A percentile compares a stretch with the other conserved stretches of the same genome.
phyloP scores from a whole-genome alignment of 164 flowering plant species.

The Aristolochia fimbriata region DNA sequence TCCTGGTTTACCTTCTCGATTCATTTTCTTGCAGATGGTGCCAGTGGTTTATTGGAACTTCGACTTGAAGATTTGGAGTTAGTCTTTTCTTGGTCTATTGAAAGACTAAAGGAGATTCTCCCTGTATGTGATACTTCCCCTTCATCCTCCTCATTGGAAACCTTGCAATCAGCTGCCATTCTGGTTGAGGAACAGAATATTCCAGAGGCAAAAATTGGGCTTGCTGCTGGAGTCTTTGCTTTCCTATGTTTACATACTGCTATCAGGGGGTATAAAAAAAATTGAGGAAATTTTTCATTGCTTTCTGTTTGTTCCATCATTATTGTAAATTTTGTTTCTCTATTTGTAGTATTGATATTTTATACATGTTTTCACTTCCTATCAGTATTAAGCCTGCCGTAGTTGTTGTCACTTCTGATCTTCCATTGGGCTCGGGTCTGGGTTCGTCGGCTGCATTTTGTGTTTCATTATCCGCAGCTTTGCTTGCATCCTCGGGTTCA shows the following conservation, averaged over 20 bases:
- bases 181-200: slow-evolving; percentile 63
- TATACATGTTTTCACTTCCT: slow-evolving; percentile 2
- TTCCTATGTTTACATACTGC: slow-evolving; percentile 76
- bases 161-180: slow-evolving; percentile 28
- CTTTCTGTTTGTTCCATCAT: background rate
- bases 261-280: slow-evolving; percentile 52
- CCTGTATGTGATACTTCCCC: slow-evolving; percentile 20
- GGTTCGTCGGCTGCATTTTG: slow-evolving; percentile 96
- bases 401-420: slow-evolving; percentile 64
- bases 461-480: slow-evolving; percentile 81
- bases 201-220: slow-evolving; percentile 73
- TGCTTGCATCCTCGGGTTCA: slow-evolving; percentile 52
- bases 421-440: slow-evolving; percentile 87
- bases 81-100: slow-evolving; percentile 74
- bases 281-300: background rate
- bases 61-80: slow-evolving; percentile 58
- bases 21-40: slow-evolving; percentile 27
- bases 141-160: slow-evolving; percentile 40
- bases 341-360: background rate
- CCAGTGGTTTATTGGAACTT: slow-evolving; percentile 41
- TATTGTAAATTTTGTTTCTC: background rate
- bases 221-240: slow-evolving; percentile 67
- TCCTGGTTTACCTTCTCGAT: too few species aligned
- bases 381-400: slow-evolving; percentile 73
- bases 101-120: slow-evolving; percentile 41